Conservation (phyloP, 75 land plant genomes). For the Cryptomeria japonica region DNA sequence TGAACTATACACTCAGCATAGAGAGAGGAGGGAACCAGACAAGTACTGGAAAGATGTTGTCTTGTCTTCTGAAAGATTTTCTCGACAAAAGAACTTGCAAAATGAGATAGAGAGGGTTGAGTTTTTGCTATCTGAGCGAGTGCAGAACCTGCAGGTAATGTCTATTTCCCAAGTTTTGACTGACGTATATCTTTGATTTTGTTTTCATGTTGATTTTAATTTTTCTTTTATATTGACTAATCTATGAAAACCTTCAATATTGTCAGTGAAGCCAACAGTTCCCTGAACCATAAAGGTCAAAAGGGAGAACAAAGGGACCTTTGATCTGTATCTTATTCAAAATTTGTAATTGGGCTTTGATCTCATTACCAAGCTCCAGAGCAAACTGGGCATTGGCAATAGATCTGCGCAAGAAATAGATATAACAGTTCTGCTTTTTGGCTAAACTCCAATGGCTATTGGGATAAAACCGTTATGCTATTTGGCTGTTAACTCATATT, state of each 20-base stretch:
- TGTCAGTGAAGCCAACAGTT: not conserved
- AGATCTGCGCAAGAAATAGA: not conserved
- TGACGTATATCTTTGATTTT: not conserved
- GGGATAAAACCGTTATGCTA: not conserved
- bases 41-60: constrained; percentile 10
- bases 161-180: not conserved
- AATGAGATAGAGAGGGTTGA: constrained; percentile 6
- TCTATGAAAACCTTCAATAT: not conserved
- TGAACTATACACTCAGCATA: not conserved
- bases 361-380: not conserved
- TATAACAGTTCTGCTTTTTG: too few relatives aligned
- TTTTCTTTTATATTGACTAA: not conserved
- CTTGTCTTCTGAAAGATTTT: constrained; percentile 2
- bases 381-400: not conserved
- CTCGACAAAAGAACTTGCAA: constrained; percentile 1
- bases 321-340: too few relatives aligned
- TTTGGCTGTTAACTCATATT: not conserved
- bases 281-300: not conserved
- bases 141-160: not conserved
- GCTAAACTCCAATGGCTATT: too few relatives aligned
- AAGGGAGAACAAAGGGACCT: not conserved
- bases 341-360: not conserved
- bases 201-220: not conserved
- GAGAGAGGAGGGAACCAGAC: not conserved
- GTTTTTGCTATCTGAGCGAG: not conserved